phyloP scores from a whole-genome alignment of 495 filamentous ascomycete species.

The Trichoderma asperelloides region DNA sequence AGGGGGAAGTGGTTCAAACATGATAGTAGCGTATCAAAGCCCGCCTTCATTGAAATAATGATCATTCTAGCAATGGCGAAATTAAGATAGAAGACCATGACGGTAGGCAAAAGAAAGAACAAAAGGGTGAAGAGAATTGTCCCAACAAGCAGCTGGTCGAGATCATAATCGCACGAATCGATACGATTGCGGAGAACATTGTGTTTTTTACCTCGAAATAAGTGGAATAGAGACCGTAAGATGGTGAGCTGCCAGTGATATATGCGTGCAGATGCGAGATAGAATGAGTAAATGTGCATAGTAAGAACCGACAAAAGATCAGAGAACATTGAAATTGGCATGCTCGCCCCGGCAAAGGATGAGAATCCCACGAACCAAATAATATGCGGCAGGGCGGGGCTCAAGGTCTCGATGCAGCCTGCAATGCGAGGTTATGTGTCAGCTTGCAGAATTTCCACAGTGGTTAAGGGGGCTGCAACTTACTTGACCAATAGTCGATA shows the following conservation, averaged over 20 bases:
- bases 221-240: conserved; percentile 90
- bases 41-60: conserved; percentile 85
- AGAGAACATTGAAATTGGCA: conserved; percentile 94
- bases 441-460: background rate
- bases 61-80: conserved; percentile 91
- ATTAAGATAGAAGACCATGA: conserved; percentile 92
- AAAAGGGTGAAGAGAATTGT: conserved; percentile 95
- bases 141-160: conserved; percentile 92
- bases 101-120: conserved; percentile 90
- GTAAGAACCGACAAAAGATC: conserved; percentile 89
- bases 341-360: conserved; percentile 88
- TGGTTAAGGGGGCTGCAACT: conserved; percentile 22
- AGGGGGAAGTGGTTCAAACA: conserved; percentile 97
- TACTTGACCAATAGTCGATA: conserved; percentile 91
- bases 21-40: conserved; percentile 81
- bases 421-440: background rate
- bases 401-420: conserved; percentile 66
- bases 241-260: conserved; percentile 98
- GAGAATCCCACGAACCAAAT: conserved; percentile 93
- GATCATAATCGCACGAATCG: conserved; percentile 96
- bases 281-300: conserved; percentile 95
- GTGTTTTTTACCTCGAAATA: conserved; percentile 95
- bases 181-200: conserved; percentile 96
- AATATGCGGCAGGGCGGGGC: conserved; percentile 71
- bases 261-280: conserved; percentile 90